These are phyloP conservation scores for Oryza nivara DNA, from an alignment of 176 grass and related monocot genomes.

Conservation along the genomic window DNA sequence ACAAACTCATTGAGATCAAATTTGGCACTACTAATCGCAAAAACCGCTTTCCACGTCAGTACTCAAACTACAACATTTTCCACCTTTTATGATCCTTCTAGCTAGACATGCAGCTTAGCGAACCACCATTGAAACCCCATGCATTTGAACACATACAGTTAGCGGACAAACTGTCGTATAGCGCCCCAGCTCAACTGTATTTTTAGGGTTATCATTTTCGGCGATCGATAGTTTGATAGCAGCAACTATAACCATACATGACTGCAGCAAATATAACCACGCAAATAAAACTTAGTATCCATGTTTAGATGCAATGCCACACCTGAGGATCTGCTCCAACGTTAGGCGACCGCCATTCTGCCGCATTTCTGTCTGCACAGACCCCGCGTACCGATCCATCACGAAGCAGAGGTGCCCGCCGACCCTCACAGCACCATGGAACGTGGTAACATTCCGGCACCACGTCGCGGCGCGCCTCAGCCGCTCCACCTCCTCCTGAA, in stretches of 20 bases:
- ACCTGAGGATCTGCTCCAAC: slow-evolving; percentile 99
- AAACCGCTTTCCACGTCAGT: neutral
- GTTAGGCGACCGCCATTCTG: slow-evolving; percentile 95
- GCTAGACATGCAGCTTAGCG: slow-evolving; percentile 6
- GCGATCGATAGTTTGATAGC: neutral
- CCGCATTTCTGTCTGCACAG: slow-evolving; percentile 88
- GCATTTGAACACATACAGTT: neutral
- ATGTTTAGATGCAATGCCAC: slow-evolving; percentile 42
- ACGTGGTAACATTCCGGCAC: slow-evolving; percentile 83
- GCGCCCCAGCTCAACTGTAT: neutral
- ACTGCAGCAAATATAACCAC: neutral
- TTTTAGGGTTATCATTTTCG: neutral
- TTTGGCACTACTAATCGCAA: neutral
- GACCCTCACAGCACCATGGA: slow-evolving; percentile 70
- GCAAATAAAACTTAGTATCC: neutral
- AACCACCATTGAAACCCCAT: slow-evolving; percentile 1
- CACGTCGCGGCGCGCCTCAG: slow-evolving; percentile 76
- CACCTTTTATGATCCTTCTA: slow-evolving; percentile 12
- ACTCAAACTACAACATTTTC: slow-evolving; percentile 16
- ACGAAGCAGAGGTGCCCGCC: slow-evolving; percentile 79
- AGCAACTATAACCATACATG: neutral
- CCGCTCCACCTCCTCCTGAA: slow-evolving; percentile 75
- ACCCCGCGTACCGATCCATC: slow-evolving; percentile 77
- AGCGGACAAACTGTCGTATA: neutral
- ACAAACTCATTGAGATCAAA: slow-evolving; percentile 11